phyloP scores from a whole-genome alignment of 2,329 filamentous ascomycete genomes.

The Nigrograna mackinnonii region DNA sequence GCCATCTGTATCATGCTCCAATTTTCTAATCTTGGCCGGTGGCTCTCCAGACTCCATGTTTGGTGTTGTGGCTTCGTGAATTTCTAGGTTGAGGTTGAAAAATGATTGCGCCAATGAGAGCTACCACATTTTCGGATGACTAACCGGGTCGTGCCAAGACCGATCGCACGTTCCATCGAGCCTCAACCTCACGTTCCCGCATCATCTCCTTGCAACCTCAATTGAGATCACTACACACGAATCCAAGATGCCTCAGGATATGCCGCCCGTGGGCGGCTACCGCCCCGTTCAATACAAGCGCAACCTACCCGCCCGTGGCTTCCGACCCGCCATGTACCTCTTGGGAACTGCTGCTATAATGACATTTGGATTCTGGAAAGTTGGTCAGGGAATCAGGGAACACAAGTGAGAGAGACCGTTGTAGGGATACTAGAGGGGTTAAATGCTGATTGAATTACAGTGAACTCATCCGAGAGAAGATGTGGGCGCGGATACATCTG shows the following conservation, averaged over 20 bases:
- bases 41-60: constrained; percentile 61
- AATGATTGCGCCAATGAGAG: background rate
- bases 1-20: constrained; percentile 41
- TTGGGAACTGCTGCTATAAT: constrained; percentile 77
- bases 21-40: constrained; percentile 59
- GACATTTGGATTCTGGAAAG: constrained; percentile 88
- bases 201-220: constrained; percentile 18
- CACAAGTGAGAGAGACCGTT: constrained; percentile 70
- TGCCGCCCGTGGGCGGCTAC: constrained; percentile 95
- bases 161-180: background rate
- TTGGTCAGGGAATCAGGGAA: constrained; percentile 82
- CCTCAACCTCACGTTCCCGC: constrained; percentile 29
- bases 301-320: constrained; percentile 89
- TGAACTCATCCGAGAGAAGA: constrained; percentile 94
- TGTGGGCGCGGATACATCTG: constrained; percentile 95
- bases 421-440: background rate
- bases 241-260: constrained; percentile 88
- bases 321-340: constrained; percentile 81
- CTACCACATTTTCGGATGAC: constrained; percentile 3
- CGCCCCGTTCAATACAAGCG: constrained; percentile 97
- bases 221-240: constrained; percentile 30
- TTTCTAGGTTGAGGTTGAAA: background rate
- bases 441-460: constrained; percentile 52
- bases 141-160: constrained; percentile 2
- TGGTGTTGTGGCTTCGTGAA: constrained; percentile 1